Evolutionary conservation across 768 basidiomycete species (phyloP).

Genomic region (Chlorophyllum brunneum): DNA sequence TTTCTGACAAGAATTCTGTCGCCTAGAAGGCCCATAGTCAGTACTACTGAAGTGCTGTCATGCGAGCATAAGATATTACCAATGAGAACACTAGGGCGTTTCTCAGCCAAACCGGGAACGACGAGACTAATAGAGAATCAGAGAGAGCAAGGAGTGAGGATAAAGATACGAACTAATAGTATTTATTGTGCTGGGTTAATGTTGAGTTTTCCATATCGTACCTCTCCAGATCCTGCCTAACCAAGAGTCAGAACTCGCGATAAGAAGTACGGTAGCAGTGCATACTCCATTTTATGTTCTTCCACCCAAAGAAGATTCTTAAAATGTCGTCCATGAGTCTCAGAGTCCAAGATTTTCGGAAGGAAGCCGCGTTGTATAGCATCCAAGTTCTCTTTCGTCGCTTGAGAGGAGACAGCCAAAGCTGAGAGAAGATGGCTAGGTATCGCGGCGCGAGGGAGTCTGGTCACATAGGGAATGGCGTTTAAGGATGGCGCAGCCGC

Average conservation of each 20-base stretch:
- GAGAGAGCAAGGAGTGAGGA: not conserved
- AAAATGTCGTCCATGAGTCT: conserved; percentile 43
- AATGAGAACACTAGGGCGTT: conserved; percentile 51
- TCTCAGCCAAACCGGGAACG: conserved; percentile 50
- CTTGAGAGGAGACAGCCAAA: conserved; percentile 26
- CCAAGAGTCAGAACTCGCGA: not conserved
- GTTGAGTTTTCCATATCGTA: conserved; percentile 32
- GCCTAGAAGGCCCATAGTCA: conserved; percentile 26
- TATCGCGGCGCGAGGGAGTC: conserved; percentile 36
- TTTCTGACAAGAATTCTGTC: conserved; percentile 52
- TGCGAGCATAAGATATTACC: conserved; percentile 33
- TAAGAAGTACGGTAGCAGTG: conserved; percentile 1
- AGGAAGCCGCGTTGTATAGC: conserved; percentile 33
- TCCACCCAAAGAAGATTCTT: conserved; percentile 55
- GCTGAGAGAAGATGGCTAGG: conserved; percentile 27
- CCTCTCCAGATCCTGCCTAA: conserved; percentile 36
- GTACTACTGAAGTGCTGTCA: not conserved
- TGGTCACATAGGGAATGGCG: conserved; percentile 37
- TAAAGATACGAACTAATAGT: conserved; percentile 34
- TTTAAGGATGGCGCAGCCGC: conserved; percentile 36
- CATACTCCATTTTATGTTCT: conserved; percentile 41
- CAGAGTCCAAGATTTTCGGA: conserved; percentile 32
- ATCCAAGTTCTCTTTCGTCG: conserved; percentile 23
- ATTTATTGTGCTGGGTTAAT: conserved; percentile 25
- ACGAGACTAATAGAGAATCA: conserved; percentile 17